phyloP scores from a whole-genome alignment of 257 asterid species.

The Thymus mandschuricus region DNA sequence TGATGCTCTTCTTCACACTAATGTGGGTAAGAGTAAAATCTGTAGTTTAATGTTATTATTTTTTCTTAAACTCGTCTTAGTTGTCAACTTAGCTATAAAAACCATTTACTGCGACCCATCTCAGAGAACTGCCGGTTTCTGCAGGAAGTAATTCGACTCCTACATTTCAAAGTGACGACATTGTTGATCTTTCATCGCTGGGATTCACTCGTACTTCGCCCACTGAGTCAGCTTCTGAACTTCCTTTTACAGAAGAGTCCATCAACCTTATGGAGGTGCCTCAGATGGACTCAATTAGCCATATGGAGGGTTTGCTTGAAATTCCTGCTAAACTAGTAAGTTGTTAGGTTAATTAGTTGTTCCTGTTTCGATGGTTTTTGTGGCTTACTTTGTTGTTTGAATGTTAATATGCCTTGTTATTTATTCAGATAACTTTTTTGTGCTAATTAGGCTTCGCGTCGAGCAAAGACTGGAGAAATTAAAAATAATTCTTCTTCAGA shows the following conservation, averaged over 20 bases:
- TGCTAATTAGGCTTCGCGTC: conserved; percentile 55
- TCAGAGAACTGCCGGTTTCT: not conserved
- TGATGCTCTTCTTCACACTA: conserved; percentile 45
- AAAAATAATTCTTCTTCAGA: conserved; percentile 33
- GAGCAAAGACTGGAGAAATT: conserved; percentile 49
- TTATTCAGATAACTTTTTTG: not conserved
- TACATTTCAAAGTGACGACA: conserved; percentile 45
- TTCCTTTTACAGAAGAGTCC: conserved; percentile 46
- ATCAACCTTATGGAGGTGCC: conserved; percentile 38
- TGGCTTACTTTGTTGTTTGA: not conserved
- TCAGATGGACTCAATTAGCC: conserved; percentile 41
- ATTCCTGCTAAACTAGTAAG: conserved; percentile 61
- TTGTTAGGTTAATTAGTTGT: conserved; percentile 21
- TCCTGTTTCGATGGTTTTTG: not conserved
- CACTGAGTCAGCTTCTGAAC: conserved; percentile 45
- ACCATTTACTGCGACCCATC: conserved; percentile 9
- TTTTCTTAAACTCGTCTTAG: too few relatives aligned
- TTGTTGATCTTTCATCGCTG: conserved; percentile 54
- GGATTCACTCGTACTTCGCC: conserved; percentile 43
- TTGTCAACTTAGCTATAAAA: too few relatives aligned
- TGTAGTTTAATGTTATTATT: not conserved
- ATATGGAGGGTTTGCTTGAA: conserved; percentile 43
- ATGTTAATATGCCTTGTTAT: conserved; percentile 20
- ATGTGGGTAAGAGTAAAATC: conserved; percentile 38
- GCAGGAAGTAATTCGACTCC: conserved; percentile 42